A percentile compares a stretch with the other conserved stretches of the same genome.
phyloP scores from a whole-genome alignment of 805 yeast species.

The Maudiozyma barnettii region DNA sequence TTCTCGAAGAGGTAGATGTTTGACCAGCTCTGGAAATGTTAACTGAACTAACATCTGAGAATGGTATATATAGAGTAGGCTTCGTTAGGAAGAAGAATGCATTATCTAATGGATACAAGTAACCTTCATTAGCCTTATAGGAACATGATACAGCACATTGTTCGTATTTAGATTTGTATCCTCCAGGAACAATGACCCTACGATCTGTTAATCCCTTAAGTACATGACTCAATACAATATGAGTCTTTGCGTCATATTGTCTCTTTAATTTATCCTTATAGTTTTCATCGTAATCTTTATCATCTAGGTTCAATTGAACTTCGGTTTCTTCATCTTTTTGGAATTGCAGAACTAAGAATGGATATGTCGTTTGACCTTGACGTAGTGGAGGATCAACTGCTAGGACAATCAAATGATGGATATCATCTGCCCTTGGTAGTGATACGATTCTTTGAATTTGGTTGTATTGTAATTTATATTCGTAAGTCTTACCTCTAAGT shows the following conservation, averaged over 20 bases:
- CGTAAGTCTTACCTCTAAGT: conserved; percentile 94
- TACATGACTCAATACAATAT: conserved; percentile 77
- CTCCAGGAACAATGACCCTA: conserved; percentile 75
- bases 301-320: conserved; percentile 76
- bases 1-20: conserved; percentile 66
- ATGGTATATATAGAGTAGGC: conserved; percentile 88
- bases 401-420: conserved; percentile 76
- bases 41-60: conserved; percentile 64
- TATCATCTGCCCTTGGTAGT: conserved; percentile 88
- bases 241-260: conserved; percentile 74
- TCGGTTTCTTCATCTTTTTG: conserved; percentile 85
- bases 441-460: conserved; percentile 87
- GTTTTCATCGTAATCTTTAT: conserved; percentile 65
- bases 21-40: conserved; percentile 85
- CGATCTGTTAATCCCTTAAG: conserved; percentile 85
- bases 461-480: conserved; percentile 84
- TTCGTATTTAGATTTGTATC: conserved; percentile 62
- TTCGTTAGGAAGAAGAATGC: conserved; percentile 86
- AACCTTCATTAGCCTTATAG: conserved; percentile 90
- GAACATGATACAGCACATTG: conserved; percentile 89
- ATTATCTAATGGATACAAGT: conserved; percentile 84
- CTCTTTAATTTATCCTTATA: conserved; percentile 68
- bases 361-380: conserved; percentile 96
- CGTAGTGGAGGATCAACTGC: conserved; percentile 96
- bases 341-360: conserved; percentile 84